Base-by-base conservation (phyloP, 306 rosid species). In the Malus sylvestris region DNA sequence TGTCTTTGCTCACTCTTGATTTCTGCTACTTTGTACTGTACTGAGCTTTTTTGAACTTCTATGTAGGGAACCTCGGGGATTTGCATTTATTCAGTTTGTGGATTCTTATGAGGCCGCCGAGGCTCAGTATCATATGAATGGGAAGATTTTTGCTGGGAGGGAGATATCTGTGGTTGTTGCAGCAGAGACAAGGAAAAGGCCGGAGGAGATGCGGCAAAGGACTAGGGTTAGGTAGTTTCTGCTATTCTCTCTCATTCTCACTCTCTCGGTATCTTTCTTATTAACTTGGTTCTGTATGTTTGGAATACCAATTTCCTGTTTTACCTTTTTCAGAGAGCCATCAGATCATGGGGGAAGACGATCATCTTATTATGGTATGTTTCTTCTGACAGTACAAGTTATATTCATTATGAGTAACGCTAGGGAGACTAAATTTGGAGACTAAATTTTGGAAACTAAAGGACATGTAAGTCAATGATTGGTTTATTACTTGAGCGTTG, bases 61-160 rank as follows among this genome's bases (percentile, higher is more conserved):
- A 8, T 88, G 81, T 87, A 96, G 99, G 80, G 89, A 92, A 77
- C 99, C 99, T 75, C 96, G 99, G 23, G 99, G 99, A 72, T 96
- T 96, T 88, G 99, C 99, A 75, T 96, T 96, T 81, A 92, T 96
- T 79, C 96, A 96, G 80, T 96, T 96, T 88, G 93, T 92, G 81
- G 99, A 96, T 89, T 49, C 93, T 20, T 86, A 92, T 74, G 99
- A 92, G 4, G 99, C 98, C 68, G 89, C 97, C 9, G 99, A 96
- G 83, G 99, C 99, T 69, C 99, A 96, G 75, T 93, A 96, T 84
- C 97, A 96, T 77, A 92, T 96, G 98, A 93, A 96, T 76, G 92
- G 99, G 66, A 85, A 91, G 75, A 89, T 85, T 45, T 92, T 96
- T 88, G 99, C 98, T 76, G 98, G 99, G 70, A 87, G 99, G 82